Percentiles rank a stretch among this genome's conserved stretches.
These are phyloP conservation scores for Phytophthora tentaculata DNA, from an alignment of 352 stramenopile species.

Conservation along the genomic window DNA sequence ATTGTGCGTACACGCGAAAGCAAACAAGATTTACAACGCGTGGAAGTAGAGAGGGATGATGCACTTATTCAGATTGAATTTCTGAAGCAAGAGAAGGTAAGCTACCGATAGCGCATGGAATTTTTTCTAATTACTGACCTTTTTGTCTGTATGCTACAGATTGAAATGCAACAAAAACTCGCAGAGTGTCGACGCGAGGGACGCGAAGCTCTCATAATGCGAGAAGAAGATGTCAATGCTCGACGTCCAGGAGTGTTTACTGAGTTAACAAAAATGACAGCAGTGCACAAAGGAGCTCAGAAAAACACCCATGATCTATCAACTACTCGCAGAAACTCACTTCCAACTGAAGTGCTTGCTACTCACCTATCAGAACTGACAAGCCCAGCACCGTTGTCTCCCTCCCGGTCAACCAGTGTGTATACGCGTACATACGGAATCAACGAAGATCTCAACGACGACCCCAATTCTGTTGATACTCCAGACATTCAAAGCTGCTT, in stretches of 20 bases:
- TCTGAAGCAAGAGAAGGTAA: slow-evolving; percentile 53
- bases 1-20: slow-evolving; percentile 57
- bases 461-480: slow-evolving; percentile 19
- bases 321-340: slow-evolving; percentile 21
- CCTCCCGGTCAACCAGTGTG: slow-evolving; percentile 12
- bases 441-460: slow-evolving; percentile 29
- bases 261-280: slow-evolving; percentile 32
- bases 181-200: slow-evolving; percentile 51
- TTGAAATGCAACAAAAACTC: slow-evolving; percentile 43
- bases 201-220: slow-evolving; percentile 59
- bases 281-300: not conserved
- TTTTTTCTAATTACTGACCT: not conserved
- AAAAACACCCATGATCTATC: not conserved
- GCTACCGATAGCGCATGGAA: not conserved
- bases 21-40: slow-evolving; percentile 53
- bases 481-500: slow-evolving; percentile 45
- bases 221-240: slow-evolving; percentile 74
- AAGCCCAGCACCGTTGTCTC: not conserved
- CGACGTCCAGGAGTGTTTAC: slow-evolving; percentile 54
- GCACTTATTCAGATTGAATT: slow-evolving; percentile 49
- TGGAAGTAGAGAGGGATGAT: slow-evolving; percentile 65
- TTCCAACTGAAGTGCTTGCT: slow-evolving; percentile 14
- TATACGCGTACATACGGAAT: slow-evolving; percentile 7
- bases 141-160: slow-evolving; percentile 13
- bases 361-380: slow-evolving; percentile 1